These are phyloP conservation scores for Plenodomus lindquistii DNA, from an alignment of 2,329 filamentous ascomycete genomes.

Conservation along the genomic window DNA sequence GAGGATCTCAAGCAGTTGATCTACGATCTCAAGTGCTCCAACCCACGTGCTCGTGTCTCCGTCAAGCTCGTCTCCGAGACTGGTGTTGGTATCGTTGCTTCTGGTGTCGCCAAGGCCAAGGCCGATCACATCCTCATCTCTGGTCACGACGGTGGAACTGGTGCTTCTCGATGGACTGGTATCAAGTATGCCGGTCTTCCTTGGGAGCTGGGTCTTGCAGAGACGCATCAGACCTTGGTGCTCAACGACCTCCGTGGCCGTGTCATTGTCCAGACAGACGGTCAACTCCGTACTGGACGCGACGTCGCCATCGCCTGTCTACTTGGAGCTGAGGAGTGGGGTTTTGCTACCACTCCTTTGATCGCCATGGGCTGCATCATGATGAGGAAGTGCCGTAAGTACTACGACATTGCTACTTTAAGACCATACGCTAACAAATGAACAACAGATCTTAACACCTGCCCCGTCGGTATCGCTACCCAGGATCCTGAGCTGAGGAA, in stretches of 20 bases:
- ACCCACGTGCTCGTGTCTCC: slow-evolving; percentile 86
- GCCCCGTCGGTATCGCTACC: slow-evolving; percentile 92
- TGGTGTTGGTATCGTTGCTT: slow-evolving; percentile 95
- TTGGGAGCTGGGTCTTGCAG: slow-evolving; percentile 94
- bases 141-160: slow-evolving; percentile 94
- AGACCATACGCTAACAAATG: neutral
- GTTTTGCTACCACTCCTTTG: slow-evolving; percentile 90
- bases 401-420: neutral
- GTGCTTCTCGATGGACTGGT: slow-evolving; percentile 95
- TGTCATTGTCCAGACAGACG: slow-evolving; percentile 95
- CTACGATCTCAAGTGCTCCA: slow-evolving; percentile 96
- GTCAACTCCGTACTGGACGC: slow-evolving; percentile 87
- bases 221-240: slow-evolving; percentile 95
- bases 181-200: slow-evolving; percentile 98
- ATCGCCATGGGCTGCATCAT: slow-evolving; percentile 98
- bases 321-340: slow-evolving; percentile 97
- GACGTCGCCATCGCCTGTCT: slow-evolving; percentile 94
- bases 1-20: slow-evolving; percentile 98
- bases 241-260: slow-evolving; percentile 94
- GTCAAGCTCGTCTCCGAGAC: slow-evolving; percentile 98
- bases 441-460: slow-evolving; percentile 61
- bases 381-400: slow-evolving; percentile 72
- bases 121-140: slow-evolving; percentile 96
- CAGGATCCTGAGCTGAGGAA: slow-evolving; percentile 92
- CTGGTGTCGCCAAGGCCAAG: slow-evolving; percentile 96